Evolutionary conservation across 306 rosid species (phyloP).

Genomic region (Quercus rubra): DNA sequence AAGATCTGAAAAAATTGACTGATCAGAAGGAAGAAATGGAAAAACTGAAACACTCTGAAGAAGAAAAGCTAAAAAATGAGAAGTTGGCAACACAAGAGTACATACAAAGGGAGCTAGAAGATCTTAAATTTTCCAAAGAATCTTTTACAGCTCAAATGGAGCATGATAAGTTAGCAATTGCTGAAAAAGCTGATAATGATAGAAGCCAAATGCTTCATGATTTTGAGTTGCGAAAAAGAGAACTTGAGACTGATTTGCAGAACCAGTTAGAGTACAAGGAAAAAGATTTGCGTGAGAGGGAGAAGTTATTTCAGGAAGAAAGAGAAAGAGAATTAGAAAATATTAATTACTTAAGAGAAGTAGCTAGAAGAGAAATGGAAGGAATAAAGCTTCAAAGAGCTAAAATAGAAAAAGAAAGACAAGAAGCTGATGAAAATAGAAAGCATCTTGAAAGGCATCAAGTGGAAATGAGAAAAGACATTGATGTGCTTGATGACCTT

Average conservation of each 20-base stretch:
- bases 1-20: constrained; percentile 55
- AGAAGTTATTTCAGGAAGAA: constrained; percentile 67
- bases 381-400: constrained; percentile 70
- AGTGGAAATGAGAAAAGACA: constrained; percentile 78
- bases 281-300: constrained; percentile 59
- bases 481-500: constrained; percentile 73
- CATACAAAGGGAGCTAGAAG: constrained; percentile 67
- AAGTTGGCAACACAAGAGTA: constrained; percentile 46
- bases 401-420: constrained; percentile 72
- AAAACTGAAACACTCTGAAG: constrained; percentile 62
- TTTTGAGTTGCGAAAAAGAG: constrained; percentile 62
- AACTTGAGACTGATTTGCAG: constrained; percentile 82
- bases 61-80: constrained; percentile 73
- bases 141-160: constrained; percentile 80
- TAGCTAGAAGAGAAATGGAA: constrained; percentile 84
- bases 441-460: constrained; percentile 69
- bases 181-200: constrained; percentile 67
- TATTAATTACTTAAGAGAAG: constrained; percentile 71
- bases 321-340: constrained; percentile 65
- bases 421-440: constrained; percentile 65
- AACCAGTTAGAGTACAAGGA: constrained; percentile 79
- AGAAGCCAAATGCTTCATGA: constrained; percentile 76
- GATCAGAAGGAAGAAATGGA: constrained; percentile 70
- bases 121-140: constrained; percentile 68
- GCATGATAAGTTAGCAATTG: constrained; percentile 58